These are phyloP conservation scores for Pseudogymnoascus sp. DNA, from an alignment of 2,329 filamentous ascomycete genomes.

Conservation along the genomic window DNA sequence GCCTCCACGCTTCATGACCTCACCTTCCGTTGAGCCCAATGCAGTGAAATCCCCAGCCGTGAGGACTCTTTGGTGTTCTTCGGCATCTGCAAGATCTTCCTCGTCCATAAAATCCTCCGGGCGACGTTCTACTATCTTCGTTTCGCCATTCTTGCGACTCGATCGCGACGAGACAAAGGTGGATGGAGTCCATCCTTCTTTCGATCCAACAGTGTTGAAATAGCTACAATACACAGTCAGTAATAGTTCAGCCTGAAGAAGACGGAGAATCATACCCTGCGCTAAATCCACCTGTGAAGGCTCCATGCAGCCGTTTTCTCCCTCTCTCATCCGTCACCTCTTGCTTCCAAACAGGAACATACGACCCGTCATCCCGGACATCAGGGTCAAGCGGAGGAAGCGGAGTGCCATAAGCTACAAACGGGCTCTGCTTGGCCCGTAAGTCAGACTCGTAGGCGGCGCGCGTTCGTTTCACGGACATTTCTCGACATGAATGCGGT, in stretches of 20 bases:
- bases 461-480: slow-evolving; percentile 75
- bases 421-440: slow-evolving; percentile 60
- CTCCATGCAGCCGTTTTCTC: slow-evolving; percentile 83
- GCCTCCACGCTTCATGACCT: slow-evolving; percentile 39
- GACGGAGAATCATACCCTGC: slow-evolving; percentile 61
- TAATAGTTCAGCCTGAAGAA: slow-evolving; percentile 26
- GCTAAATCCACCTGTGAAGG: slow-evolving; percentile 94
- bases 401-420: slow-evolving; percentile 74
- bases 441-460: slow-evolving; percentile 70
- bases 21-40: slow-evolving; percentile 58
- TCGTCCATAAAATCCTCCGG: slow-evolving; percentile 97
- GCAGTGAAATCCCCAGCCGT: slow-evolving; percentile 68
- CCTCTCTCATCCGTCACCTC: slow-evolving; percentile 91
- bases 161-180: slow-evolving; percentile 85
- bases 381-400: slow-evolving; percentile 70
- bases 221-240: slow-evolving; percentile 49
- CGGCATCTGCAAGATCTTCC: slow-evolving; percentile 82
- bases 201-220: slow-evolving; percentile 96
- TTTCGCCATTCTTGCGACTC: slow-evolving; percentile 62
- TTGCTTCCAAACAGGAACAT: slow-evolving; percentile 95
- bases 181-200: slow-evolving; percentile 93
- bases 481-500: slow-evolving; percentile 30
- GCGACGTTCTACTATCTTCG: slow-evolving; percentile 48
- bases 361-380: slow-evolving; percentile 80
- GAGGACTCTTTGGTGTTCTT: slow-evolving; percentile 66